Base-by-base conservation (phyloP, 495 filamentous ascomycete species). In the Apiosordaria backusii region DNA sequence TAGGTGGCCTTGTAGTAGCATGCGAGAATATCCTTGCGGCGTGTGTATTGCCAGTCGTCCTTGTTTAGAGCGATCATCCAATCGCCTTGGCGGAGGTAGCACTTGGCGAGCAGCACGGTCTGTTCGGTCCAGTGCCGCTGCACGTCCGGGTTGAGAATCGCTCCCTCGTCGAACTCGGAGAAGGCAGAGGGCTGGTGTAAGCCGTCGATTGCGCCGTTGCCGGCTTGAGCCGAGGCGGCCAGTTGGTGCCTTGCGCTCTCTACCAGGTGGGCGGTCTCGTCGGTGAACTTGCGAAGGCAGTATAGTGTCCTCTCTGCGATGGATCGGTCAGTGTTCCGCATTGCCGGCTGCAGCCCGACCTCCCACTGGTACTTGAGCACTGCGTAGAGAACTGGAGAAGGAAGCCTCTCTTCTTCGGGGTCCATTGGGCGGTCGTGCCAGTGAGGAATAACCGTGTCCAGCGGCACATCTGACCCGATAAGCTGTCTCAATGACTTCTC, bases 311-410 rank as follows among this genome's bases (percentile, higher is more conserved):
- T 86, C 59, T 87, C 80, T 2, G 81, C 76, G 18, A 73, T 65
- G 23, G 75, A 58, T 21, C 76, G 78, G 4, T 77, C 80, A 0
- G 79, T 72, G 26, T 73, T 75, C 29, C 76, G 76, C 19, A 76
- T 61, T 22, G 70, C 71, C 50, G 74, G 75, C 65, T 74, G 76
- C 77, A 78, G 92, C 81, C 72, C 89, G 79, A 73, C 88, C 83
- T 92, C 89, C 95, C 95, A 99, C 75, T 91, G 88, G 76, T 91
- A 99, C 78, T 99, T 99, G 76, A 97, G 85, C 16, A 92, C 87
- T 13, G 96, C 92, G 75, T 98, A 99, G 22, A 89, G 86, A 57
- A 98, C 90, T 65, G 92, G 91, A 9, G 91, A 88, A 1, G 89
- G 86, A 21, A 87, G 84, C 27, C 83, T 79, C 58, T 72, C 67